Evolutionary conservation across 495 filamentous ascomycete species (phyloP).

Genomic region (Trichoderma erinaceum): DNA sequence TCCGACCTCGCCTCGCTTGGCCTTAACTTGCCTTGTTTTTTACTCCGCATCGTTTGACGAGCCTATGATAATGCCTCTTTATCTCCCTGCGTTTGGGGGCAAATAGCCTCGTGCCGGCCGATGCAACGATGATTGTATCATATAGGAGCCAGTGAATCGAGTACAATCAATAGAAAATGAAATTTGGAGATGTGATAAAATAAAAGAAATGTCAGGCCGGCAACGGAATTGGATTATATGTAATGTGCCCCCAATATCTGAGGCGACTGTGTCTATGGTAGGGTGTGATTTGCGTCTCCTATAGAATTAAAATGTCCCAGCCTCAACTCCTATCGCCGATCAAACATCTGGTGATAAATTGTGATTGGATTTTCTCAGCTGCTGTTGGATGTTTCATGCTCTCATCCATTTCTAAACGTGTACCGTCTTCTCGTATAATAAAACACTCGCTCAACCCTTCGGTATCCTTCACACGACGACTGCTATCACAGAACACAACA

Average conservation of each 20-base stretch:
- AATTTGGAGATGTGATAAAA: background rate
- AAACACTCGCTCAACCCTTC: no score
- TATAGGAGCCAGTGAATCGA: background rate
- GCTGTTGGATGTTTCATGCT: no score
- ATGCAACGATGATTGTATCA: background rate
- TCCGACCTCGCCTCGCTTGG: background rate
- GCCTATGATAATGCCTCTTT: background rate
- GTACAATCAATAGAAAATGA: no score
- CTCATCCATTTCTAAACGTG: no score
- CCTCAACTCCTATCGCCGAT: no score
- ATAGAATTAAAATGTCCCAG: no score
- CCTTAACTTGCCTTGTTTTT: background rate
- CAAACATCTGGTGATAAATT: no score
- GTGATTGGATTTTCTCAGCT: no score
- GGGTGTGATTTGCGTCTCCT: background rate
- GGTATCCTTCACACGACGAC: no score
- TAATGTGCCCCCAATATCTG: background rate
- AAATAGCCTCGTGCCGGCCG: background rate
- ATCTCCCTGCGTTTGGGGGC: background rate
- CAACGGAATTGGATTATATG: background rate
- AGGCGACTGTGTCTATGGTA: background rate
- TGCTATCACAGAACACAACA: no score
- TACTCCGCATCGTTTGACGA: background rate
- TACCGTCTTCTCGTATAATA: no score
- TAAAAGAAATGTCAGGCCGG: background rate